phyloP scores from a whole-genome alignment of 129 eudicot genomes.

The Lactuca saligna region DNA sequence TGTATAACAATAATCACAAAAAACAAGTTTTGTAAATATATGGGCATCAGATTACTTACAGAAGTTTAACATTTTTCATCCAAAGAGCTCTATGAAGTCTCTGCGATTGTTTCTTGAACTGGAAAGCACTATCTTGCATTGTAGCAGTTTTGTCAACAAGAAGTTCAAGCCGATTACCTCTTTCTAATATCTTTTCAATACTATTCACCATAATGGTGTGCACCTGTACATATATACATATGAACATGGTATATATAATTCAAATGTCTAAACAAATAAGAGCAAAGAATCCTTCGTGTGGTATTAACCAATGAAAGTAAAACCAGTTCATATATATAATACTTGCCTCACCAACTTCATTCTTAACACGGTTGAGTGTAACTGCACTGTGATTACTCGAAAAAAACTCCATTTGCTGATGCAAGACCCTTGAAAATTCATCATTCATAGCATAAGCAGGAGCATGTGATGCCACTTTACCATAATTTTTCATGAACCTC shows the following conservation, averaged over 20 bases:
- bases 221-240: slow-evolving; percentile 44
- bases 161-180: slow-evolving; percentile 96
- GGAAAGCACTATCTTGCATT: slow-evolving; percentile 97
- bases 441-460: slow-evolving; percentile 99
- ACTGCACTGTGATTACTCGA: slow-evolving; percentile 95
- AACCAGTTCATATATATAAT: background rate
- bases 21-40: too few relatives aligned
- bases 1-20: background rate
- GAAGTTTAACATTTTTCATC: slow-evolving; percentile 96
- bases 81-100: slow-evolving; percentile 93
- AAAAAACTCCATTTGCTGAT: slow-evolving; percentile 98
- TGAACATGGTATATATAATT: background rate
- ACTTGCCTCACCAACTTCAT: slow-evolving; percentile 97
- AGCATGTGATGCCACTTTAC: slow-evolving; percentile 78
- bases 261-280: background rate
- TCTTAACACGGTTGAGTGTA: slow-evolving; percentile 86
- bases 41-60: slow-evolving; percentile 52
- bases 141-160: slow-evolving; percentile 99
- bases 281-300: background rate
- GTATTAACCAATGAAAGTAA: background rate
- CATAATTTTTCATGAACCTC: slow-evolving; percentile 96
- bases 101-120: slow-evolving; percentile 92
- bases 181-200: slow-evolving; percentile 88
- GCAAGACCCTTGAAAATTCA: slow-evolving; percentile 96
- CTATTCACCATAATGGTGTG: slow-evolving; percentile 95